Base-by-base conservation (phyloP, 2,329 filamentous ascomycete species). In the Fusarium sp. region DNA sequence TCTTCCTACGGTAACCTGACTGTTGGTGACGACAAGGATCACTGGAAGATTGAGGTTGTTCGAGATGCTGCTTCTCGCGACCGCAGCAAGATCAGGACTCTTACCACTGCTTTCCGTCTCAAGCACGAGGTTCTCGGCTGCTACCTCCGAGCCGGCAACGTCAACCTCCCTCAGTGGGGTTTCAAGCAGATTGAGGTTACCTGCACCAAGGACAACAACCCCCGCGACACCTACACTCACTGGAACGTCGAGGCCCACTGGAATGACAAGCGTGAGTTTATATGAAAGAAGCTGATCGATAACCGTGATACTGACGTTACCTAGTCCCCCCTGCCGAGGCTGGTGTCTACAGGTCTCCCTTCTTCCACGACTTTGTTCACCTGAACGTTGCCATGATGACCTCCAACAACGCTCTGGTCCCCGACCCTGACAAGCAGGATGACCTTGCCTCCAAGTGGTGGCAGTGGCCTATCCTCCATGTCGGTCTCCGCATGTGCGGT, bases 381-480 rank as follows among this genome's bases (percentile, higher is more conserved):
- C 87, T 98, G 71, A 99, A 99, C 82, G 97, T 99, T 71, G 97
- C 97, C 72, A 99, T 99, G 97, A 98, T 98, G 96, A 99, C 97
- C 4, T 98, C 97, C 43, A 99, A 99, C 89, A 99, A 99, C 81
- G 97, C 97, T 27, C 91, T 99, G 54, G 95, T 99, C 22, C 97
- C 97, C 5, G 97, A 99, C 80, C 96, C 97, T 6, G 97, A 99
- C 83, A 99, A 99, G 90, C 97, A 99, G 84, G 97, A 99, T 80
- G 97, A 99, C 80, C 90, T 99, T 57, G 97, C 97, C 35, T 99
- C 97, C 15, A 89, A 95, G 76, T 98, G 95, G 88, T 99, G 97
- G 97, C 95, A 99, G 85, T 99, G 97, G 97, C 97, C 97, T 22
- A 91, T 99, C 73, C 91, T 99, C 45, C 88, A 98, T 79, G 97